These are phyloP conservation scores for Trichoderma endophyticum DNA, from an alignment of 2,329 filamentous ascomycete genomes.

Conservation along the genomic window DNA sequence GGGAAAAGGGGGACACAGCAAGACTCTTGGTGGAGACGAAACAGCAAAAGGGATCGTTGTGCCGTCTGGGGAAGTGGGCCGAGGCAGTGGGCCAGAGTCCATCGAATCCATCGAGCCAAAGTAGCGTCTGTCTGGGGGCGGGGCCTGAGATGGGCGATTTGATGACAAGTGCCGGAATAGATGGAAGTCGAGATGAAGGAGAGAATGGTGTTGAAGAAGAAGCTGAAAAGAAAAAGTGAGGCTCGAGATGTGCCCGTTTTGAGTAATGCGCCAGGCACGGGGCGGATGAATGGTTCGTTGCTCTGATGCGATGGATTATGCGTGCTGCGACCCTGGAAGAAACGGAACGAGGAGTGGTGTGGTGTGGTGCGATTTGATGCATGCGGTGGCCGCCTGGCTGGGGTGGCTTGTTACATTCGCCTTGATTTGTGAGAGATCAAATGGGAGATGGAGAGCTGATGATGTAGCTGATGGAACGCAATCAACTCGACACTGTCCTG, in stretches of 20 bases:
- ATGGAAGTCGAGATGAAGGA: not conserved
- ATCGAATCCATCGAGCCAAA: not conserved
- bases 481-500: not conserved
- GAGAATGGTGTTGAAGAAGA: not conserved
- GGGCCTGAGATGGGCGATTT: not conserved
- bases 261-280: constrained; percentile 1
- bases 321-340: not conserved
- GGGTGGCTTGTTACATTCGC: not conserved
- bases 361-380: constrained; percentile 10
- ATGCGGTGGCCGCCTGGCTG: not conserved
- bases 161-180: not conserved
- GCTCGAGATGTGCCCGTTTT: not conserved
- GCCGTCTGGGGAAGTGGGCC: constrained; percentile 22
- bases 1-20: not conserved
- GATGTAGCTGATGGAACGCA: not conserved
- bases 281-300: not conserved
- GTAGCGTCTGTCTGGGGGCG: constrained; percentile 19
- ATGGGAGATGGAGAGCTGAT: not conserved
- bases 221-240: not conserved
- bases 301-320: no score
- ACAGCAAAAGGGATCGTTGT: constrained; percentile 15
- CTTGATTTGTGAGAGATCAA: not conserved
- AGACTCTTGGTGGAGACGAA: not conserved
- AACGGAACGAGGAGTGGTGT: not conserved
- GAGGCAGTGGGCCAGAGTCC: constrained; percentile 1